Percentiles rank a stretch among this genome's conserved stretches.
These are phyloP conservation scores for Raffaelea arxii DNA, from an alignment of 2,329 filamentous ascomycete genomes.

Conservation along the genomic window DNA sequence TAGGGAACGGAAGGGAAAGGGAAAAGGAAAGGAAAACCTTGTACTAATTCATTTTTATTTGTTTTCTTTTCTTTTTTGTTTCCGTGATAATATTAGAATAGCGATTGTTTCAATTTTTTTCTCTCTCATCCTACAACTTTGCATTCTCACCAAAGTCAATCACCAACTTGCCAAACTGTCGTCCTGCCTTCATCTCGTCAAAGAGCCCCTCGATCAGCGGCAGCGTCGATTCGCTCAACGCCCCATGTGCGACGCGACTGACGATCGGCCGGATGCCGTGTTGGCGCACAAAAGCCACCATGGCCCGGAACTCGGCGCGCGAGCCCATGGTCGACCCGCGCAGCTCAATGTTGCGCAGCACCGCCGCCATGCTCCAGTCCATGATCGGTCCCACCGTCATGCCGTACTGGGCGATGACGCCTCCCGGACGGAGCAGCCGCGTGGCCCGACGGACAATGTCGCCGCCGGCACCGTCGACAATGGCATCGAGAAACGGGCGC, in stretches of 20 bases:
- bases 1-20: neutral
- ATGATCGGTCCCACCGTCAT: slow-evolving; percentile 85
- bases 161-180: slow-evolving; percentile 88
- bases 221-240: slow-evolving; percentile 54
- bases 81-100: neutral
- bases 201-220: slow-evolving; percentile 76
- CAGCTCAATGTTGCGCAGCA: slow-evolving; percentile 81
- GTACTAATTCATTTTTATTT: neutral
- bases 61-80: neutral
- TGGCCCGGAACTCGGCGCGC: slow-evolving; percentile 77
- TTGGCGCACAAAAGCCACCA: slow-evolving; percentile 63
- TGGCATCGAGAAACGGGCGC: slow-evolving; percentile 64
- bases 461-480: slow-evolving; percentile 86
- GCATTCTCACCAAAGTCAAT: slow-evolving; percentile 50
- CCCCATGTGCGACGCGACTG: slow-evolving; percentile 57
- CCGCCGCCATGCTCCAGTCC: slow-evolving; percentile 75
- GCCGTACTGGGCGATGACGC: slow-evolving; percentile 77
- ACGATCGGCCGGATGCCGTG: slow-evolving; percentile 65
- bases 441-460: slow-evolving; percentile 63
- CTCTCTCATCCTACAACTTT: slow-evolving; percentile 26
- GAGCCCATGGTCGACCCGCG: slow-evolving; percentile 87
- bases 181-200: slow-evolving; percentile 75
- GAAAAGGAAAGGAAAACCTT: neutral
- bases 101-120: neutral
- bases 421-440: slow-evolving; percentile 67